Conservation (phyloP, 306 rosid genomes). For the Crotalaria pallida region DNA sequence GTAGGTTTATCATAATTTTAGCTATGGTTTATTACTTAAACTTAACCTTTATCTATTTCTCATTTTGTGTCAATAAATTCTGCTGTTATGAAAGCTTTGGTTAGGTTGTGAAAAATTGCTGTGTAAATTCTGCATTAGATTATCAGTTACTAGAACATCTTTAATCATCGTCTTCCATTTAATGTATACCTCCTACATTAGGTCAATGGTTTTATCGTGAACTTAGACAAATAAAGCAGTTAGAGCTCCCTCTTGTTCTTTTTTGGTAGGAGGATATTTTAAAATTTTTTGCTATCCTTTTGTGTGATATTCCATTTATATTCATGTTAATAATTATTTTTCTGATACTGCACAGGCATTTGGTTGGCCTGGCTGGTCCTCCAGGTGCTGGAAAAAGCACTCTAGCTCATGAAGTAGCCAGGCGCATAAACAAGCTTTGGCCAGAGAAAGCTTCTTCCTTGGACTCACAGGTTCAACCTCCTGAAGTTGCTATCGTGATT, state of each 20-base stretch:
- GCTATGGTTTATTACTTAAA: too few relatives aligned
- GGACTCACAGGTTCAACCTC: conserved; percentile 55
- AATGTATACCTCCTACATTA: not conserved
- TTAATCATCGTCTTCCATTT: not conserved
- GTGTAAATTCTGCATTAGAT: not conserved
- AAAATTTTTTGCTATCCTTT: too few relatives aligned
- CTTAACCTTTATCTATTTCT: too few relatives aligned
- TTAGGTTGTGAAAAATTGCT: too few relatives aligned
- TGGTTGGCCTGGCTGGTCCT: conserved; percentile 93
- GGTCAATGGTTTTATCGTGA: not conserved
- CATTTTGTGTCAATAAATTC: too few relatives aligned
- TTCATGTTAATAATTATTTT: conserved; percentile 7
- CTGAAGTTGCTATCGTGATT: conserved; percentile 60
- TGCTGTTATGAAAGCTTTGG: too few relatives aligned
- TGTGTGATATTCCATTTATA: not conserved
- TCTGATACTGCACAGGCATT: conserved; percentile 40
- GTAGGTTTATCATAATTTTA: too few relatives aligned
- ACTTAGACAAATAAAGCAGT: too few relatives aligned
- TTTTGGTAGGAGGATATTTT: too few relatives aligned
- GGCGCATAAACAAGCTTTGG: conserved; percentile 74
- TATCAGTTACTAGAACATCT: not conserved
- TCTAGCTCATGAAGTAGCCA: conserved; percentile 62
- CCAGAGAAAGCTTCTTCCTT: conserved; percentile 48
- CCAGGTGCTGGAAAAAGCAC: conserved; percentile 97
- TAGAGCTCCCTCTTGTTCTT: too few relatives aligned